These are phyloP conservation scores for Pseudozyma flocculosa DNA, from an alignment of 1,284 basidiomycete species.

Conservation along the genomic window DNA sequence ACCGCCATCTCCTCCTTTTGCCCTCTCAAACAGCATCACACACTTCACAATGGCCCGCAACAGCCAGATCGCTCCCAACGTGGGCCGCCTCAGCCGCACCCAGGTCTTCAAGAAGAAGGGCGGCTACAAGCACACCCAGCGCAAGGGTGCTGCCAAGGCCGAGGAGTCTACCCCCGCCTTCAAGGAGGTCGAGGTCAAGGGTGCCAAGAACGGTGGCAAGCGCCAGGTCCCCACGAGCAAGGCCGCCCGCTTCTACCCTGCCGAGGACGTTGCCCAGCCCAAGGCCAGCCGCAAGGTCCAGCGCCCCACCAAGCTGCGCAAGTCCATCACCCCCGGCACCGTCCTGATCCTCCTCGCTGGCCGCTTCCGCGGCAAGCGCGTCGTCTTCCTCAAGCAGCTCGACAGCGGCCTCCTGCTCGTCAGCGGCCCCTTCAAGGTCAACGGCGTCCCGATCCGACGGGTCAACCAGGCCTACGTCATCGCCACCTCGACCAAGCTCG, in stretches of 20 bases:
- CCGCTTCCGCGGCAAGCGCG: conserved; percentile 96
- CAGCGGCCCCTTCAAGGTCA: conserved; percentile 96
- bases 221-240: conserved; percentile 81
- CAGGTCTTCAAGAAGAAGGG: conserved; percentile 75
- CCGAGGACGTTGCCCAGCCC: conserved; percentile 84
- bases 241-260: conserved; percentile 93
- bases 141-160: conserved; percentile 66
- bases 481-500: conserved; percentile 93
- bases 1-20: too few species aligned
- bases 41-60: conserved; percentile 78
- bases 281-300: conserved; percentile 88
- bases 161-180: conserved; percentile 62
- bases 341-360: conserved; percentile 96
- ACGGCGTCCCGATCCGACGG: conserved; percentile 95
- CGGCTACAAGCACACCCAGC: conserved; percentile 72
- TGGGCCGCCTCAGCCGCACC: conserved; percentile 69
- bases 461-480: conserved; percentile 99
- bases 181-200: conserved; percentile 81
- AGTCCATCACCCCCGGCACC: conserved; percentile 88
- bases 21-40: conserved; percentile 26
- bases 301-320: conserved; percentile 71
- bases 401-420: conserved; percentile 89
- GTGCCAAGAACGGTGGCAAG: conserved; percentile 86
- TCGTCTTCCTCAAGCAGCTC: conserved; percentile 97
- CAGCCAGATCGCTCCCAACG: conserved; percentile 77